Conservation (phyloP, 2,329 filamentous ascomycete genomes). For the Hymenoscyphus repandus region DNA sequence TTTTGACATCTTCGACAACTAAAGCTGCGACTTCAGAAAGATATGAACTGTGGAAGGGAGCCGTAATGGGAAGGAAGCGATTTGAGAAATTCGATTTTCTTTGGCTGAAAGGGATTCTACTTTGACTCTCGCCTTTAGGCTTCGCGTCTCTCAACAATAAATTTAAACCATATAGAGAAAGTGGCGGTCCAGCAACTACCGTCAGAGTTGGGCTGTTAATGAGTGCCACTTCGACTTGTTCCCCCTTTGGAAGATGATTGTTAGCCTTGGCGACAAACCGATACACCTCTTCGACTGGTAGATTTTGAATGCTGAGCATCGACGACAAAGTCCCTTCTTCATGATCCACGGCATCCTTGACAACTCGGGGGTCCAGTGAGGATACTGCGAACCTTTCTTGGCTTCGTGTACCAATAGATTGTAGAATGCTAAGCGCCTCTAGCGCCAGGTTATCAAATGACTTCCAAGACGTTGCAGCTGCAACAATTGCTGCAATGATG, state of each 20-base stretch:
- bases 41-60: constrained; percentile 97
- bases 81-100: constrained; percentile 96
- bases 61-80: constrained; percentile 94
- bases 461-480: constrained; percentile 89
- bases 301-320: constrained; percentile 95
- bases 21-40: constrained; percentile 76
- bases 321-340: constrained; percentile 94
- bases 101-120: constrained; percentile 86
- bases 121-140: constrained; percentile 95
- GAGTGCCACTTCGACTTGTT: constrained; percentile 91
- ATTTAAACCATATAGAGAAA: constrained; percentile 94
- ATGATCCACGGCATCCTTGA: constrained; percentile 89
- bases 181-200: constrained; percentile 92
- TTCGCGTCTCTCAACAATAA: constrained; percentile 93
- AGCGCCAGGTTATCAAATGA: constrained; percentile 76
- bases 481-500: constrained; percentile 88
- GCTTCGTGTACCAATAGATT: constrained; percentile 97
- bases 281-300: constrained; percentile 82
- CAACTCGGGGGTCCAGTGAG: constrained; percentile 81
- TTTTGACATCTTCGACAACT: constrained; percentile 82
- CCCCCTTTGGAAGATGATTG: constrained; percentile 85
- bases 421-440: constrained; percentile 84
- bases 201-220: constrained; percentile 97
- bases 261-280: constrained; percentile 97
- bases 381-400: constrained; percentile 96